Evolutionary conservation across 768 basidiomycete species (phyloP).

Genomic region (Artomyces pyxidatus): DNA sequence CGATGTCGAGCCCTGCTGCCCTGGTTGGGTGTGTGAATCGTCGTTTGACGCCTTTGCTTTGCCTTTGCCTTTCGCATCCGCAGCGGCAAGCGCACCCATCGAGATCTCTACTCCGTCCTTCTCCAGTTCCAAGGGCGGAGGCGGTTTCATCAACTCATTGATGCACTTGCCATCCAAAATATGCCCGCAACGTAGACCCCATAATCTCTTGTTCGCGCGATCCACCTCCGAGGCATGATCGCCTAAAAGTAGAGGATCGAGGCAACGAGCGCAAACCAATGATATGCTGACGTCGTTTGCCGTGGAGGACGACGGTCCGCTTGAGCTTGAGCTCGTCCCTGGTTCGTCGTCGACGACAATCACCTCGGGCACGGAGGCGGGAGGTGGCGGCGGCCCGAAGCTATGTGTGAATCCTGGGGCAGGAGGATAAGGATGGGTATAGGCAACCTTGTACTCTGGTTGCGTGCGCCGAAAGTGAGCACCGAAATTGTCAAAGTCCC

Average conservation of each 20-base stretch:
- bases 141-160: slow-evolving; percentile 45
- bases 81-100: neutral
- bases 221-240: slow-evolving; percentile 35
- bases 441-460: slow-evolving; percentile 44
- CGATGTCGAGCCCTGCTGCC: neutral
- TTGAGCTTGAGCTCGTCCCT: slow-evolving; percentile 9
- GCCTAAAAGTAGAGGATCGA: slow-evolving; percentile 52
- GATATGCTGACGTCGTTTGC: slow-evolving; percentile 30
- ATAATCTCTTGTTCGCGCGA: slow-evolving; percentile 41
- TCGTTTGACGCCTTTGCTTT: neutral
- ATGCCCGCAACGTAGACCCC: slow-evolving; percentile 73
- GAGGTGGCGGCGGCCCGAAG: slow-evolving; percentile 38
- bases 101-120: neutral
- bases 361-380: slow-evolving; percentile 27
- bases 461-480: slow-evolving; percentile 13
- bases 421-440: slow-evolving; percentile 53
- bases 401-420: slow-evolving; percentile 62
- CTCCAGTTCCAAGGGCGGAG: neutral
- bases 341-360: slow-evolving; percentile 42
- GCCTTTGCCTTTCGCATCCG: neutral
- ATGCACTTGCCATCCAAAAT: slow-evolving; percentile 73
- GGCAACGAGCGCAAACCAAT: slow-evolving; percentile 62
- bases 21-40: neutral
- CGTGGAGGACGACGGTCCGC: slow-evolving; percentile 20
- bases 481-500: neutral